Conservation (phyloP, 148 eudicot genomes). For the Hydrangea macrophylla region DNA sequence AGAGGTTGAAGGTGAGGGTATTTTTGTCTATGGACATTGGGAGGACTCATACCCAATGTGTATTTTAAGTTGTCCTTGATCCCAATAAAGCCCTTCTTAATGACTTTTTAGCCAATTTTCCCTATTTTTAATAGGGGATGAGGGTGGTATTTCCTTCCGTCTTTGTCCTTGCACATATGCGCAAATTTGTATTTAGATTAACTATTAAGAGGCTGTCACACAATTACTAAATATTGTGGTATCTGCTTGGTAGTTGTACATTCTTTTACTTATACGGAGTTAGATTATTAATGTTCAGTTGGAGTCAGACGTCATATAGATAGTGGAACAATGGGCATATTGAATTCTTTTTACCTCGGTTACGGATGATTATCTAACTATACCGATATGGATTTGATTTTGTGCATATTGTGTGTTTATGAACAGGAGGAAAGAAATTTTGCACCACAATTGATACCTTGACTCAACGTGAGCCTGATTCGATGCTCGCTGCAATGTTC, state of each 20-base stretch:
- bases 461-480: slow-evolving; percentile 85
- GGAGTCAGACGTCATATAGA: background rate
- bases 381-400: background rate
- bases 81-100: too few species aligned
- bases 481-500: slow-evolving; percentile 98
- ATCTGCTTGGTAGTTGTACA: too few species aligned
- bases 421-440: slow-evolving; percentile 78
- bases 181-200: background rate
- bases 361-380: background rate
- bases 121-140: too few species aligned
- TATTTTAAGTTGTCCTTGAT: too few species aligned
- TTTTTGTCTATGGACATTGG: too few species aligned
- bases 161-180: too few species aligned
- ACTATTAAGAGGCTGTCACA: background rate
- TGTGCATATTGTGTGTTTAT: slow-evolving; percentile 12
- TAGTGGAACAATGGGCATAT: background rate
- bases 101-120: too few species aligned
- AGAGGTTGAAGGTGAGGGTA: too few species aligned
- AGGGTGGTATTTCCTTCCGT: too few species aligned
- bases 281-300: background rate
- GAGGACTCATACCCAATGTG: too few species aligned
- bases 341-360: too few species aligned
- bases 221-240: too few species aligned
- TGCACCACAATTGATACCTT: slow-evolving; percentile 84
- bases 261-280: background rate